Evolutionary conservation across 257 asterid genomes (phyloP).

Genomic region (Coffea canephora): DNA sequence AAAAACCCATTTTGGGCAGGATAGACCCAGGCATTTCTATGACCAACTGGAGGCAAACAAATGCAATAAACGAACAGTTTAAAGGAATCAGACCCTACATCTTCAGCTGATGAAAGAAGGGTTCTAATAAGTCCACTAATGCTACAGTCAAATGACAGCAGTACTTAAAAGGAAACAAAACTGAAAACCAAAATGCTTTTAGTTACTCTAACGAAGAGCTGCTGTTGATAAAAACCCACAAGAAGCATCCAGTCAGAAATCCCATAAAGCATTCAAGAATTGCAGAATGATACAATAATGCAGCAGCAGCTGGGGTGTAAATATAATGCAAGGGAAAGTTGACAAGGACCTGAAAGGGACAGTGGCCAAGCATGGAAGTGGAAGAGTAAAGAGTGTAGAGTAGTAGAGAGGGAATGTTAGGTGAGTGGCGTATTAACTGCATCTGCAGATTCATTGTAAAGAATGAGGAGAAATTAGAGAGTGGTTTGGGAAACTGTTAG

Average conservation of each 20-base stretch:
- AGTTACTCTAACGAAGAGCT: not conserved
- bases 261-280: constrained; percentile 18
- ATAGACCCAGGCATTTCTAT: not conserved
- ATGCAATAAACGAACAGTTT: not conserved
- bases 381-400: not conserved
- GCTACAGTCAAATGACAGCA: not conserved
- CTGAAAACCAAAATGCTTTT: not conserved
- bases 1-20: not conserved
- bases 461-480: not conserved
- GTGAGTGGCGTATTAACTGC: constrained; percentile 23
- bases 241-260: constrained; percentile 1
- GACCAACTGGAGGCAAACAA: constrained; percentile 5
- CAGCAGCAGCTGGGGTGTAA: not conserved
- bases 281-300: constrained; percentile 6
- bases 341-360: constrained; percentile 19
- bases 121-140: not conserved
- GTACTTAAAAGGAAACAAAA: not conserved
- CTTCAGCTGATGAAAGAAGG: not conserved
- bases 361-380: constrained; percentile 2
- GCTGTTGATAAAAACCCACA: constrained; percentile 7
- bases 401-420: constrained; percentile 9
- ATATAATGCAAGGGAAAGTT: constrained; percentile 5
- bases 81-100: constrained; percentile 6
- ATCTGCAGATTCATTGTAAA: constrained; percentile 8
- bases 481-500: not conserved